Evolutionary conservation across 805 yeast species (phyloP).

Genomic region (Candida manassasensis): DNA sequence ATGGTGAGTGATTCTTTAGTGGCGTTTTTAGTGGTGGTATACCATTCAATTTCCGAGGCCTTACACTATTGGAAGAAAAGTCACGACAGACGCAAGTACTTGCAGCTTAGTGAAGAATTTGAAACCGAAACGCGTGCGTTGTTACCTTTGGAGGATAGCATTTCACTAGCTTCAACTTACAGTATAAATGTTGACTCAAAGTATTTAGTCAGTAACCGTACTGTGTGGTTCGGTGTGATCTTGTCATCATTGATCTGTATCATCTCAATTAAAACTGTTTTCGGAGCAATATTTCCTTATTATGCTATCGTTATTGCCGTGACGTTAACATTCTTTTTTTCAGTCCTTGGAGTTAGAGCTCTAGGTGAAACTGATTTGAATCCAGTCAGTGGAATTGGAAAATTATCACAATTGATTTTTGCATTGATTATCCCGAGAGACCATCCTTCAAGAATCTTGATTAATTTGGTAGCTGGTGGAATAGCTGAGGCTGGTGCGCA

Average conservation of each 20-base stretch:
- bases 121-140: neutral
- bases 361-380: constrained; percentile 95
- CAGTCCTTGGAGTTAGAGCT: constrained; percentile 87
- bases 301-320: constrained; percentile 68
- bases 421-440: constrained; percentile 71
- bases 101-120: neutral
- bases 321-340: constrained; percentile 68
- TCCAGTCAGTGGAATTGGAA: constrained; percentile 96
- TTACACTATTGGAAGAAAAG: constrained; percentile 1
- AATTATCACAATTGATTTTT: constrained; percentile 82
- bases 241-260: constrained; percentile 67
- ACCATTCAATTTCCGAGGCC: constrained; percentile 31
- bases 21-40: constrained; percentile 62
- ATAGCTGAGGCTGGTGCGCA: constrained; percentile 98
- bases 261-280: constrained; percentile 57
- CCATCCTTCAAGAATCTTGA: constrained; percentile 77
- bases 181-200: constrained; percentile 27
- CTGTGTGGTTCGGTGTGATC: constrained; percentile 57
- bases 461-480: constrained; percentile 92
- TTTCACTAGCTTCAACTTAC: constrained; percentile 1
- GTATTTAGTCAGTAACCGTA: constrained; percentile 46
- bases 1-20: constrained; percentile 92
- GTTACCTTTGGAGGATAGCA: neutral
- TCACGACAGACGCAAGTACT: neutral
- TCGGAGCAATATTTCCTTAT: constrained; percentile 67